These are phyloP conservation scores for Phoma sp. DNA, from an alignment of 2,329 filamentous ascomycete species.

Conservation along the genomic window DNA sequence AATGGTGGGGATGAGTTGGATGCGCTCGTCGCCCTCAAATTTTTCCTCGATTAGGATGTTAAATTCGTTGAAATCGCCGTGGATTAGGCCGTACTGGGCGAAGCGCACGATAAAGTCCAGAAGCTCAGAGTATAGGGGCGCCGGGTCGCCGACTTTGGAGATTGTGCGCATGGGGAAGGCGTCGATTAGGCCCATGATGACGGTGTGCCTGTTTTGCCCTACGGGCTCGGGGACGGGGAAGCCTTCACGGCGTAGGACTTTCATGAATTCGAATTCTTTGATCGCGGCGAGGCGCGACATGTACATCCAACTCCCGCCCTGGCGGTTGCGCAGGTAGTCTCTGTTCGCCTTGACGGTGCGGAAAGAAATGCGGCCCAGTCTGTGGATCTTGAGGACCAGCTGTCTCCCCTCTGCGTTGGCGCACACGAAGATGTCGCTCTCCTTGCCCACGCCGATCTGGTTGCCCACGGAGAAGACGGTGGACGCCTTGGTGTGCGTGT, in stretches of 20 bases:
- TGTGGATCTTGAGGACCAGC: constrained; percentile 91
- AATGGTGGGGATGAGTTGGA: constrained; percentile 76
- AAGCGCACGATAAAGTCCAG: constrained; percentile 85
- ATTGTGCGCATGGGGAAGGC: constrained; percentile 92
- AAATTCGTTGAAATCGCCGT: constrained; percentile 99
- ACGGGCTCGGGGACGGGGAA: constrained; percentile 90
- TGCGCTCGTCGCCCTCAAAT: constrained; percentile 33
- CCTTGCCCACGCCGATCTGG: constrained; percentile 95
- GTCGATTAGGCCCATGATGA: constrained; percentile 94
- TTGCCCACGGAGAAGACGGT: constrained; percentile 90
- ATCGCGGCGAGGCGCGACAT: constrained; percentile 89
- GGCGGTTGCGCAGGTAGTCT: constrained; percentile 87
- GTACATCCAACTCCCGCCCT: constrained; percentile 94
- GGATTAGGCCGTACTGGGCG: constrained; percentile 86
- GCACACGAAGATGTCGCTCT: constrained; percentile 95
- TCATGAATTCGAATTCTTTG: constrained; percentile 96
- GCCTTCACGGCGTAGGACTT: constrained; percentile 78
- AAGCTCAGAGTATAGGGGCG: constrained; percentile 86
- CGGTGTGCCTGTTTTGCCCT: constrained; percentile 89
- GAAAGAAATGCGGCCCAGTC: constrained; percentile 94
- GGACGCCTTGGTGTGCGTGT: constrained; percentile 81
- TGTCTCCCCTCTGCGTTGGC: constrained; percentile 79
- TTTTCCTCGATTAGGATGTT: constrained; percentile 93
- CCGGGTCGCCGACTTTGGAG: constrained; percentile 80
- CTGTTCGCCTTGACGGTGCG: constrained; percentile 94